A percentile compares a stretch with the other conserved stretches of the same genome.
These are phyloP conservation scores for Sclerotinia glacialis DNA, from an alignment of 2,329 filamentous ascomycete genomes.

Conservation along the genomic window DNA sequence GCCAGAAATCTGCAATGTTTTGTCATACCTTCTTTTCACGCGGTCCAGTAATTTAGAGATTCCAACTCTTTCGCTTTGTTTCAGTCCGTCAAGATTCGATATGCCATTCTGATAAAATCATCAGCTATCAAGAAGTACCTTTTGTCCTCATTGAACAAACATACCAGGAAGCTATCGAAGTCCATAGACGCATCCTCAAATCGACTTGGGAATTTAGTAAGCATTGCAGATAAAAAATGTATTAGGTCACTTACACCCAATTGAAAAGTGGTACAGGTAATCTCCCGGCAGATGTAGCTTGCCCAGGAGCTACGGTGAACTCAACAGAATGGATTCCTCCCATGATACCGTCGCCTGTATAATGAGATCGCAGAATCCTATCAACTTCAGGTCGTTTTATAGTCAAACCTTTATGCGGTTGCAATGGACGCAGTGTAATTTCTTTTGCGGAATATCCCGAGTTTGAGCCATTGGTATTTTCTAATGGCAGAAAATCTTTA, in stretches of 20 bases:
- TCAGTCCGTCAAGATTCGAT: conserved; percentile 21
- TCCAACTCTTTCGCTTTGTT: conserved; percentile 24
- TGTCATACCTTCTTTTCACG: conserved; percentile 27
- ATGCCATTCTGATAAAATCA: neutral
- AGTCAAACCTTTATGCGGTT: neutral
- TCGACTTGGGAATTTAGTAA: conserved; percentile 1
- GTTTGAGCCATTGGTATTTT: neutral
- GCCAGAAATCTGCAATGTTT: conserved; percentile 26
- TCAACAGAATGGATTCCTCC: conserved; percentile 8
- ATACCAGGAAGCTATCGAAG: conserved; percentile 14
- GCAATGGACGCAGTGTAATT: neutral
- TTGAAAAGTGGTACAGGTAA: conserved; percentile 2
- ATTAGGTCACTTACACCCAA: conserved; percentile 2
- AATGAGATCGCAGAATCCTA: conserved; percentile 7
- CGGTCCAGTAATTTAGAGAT: conserved; percentile 26
- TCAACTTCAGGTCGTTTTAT: neutral
- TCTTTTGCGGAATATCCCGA: neutral
- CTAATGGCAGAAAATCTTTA: neutral
- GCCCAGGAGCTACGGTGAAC: neutral
- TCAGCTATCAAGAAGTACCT: neutral
- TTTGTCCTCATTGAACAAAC: neutral
- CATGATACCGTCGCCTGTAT: conserved; percentile 7
- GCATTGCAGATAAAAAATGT: neutral
- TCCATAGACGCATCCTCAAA: conserved; percentile 17
- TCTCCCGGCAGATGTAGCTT: neutral